Conservation (phyloP, 2,329 filamentous ascomycete genomes). For the Aureobasidium sp. region DNA sequence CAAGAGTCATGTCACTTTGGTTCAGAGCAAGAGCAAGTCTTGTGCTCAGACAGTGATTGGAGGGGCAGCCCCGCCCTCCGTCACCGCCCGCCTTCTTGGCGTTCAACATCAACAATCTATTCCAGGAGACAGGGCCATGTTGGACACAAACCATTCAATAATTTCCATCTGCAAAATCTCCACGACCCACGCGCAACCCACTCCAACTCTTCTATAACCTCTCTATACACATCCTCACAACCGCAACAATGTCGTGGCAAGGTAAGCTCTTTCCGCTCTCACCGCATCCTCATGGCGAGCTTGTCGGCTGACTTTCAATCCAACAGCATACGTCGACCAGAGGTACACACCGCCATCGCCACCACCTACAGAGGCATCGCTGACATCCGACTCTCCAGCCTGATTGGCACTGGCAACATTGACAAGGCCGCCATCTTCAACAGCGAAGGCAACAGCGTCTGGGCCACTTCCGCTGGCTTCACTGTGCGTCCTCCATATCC, state of each 20-base stretch:
- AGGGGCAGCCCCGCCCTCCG: conserved; percentile 12
- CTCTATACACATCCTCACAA: conserved; percentile 6
- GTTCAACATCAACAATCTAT: conserved; percentile 14
- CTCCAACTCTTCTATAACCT: neutral
- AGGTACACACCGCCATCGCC: conserved; percentile 40
- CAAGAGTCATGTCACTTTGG: neutral
- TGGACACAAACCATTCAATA: neutral
- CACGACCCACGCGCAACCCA: conserved; percentile 9
- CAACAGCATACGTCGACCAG: conserved; percentile 53
- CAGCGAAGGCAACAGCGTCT: conserved; percentile 69
- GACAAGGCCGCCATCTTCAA: conserved; percentile 84
- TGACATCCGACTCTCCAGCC: conserved; percentile 45
- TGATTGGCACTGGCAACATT: conserved; percentile 70
- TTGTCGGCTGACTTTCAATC: conserved; percentile 16
- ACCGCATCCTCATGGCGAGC: conserved; percentile 7
- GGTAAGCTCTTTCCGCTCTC: conserved; percentile 39
- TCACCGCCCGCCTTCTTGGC: conserved; percentile 13
- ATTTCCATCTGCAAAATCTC: conserved; percentile 4
- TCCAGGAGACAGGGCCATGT: conserved; percentile 2
- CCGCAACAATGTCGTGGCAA: conserved; percentile 65
- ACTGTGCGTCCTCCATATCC: conserved; percentile 49
- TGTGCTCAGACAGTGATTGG: conserved; percentile 5
- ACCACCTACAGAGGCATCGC: neutral
- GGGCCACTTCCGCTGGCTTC: conserved; percentile 67
- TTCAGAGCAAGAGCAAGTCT: neutral